Base-by-base conservation (phyloP, 305 asterid species). In the Ajuga reptans region DNA sequence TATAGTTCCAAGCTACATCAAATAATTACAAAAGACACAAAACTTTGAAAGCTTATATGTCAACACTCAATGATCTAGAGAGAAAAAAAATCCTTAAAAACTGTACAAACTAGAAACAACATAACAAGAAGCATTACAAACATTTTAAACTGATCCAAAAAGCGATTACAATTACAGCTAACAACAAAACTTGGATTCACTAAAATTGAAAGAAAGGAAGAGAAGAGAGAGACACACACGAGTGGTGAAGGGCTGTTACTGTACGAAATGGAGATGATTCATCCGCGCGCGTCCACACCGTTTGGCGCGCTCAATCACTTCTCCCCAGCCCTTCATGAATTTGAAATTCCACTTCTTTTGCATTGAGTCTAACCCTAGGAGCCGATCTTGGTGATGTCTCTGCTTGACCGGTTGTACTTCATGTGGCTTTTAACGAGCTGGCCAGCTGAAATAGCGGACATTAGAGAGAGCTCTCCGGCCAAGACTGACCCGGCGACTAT, bases 401-500 rank as follows among this genome's bases (percentile, higher is more conserved):
- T 77, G 86, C 79, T 86, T 41, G 97, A 90, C 68, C 97, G 80
- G 78, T 90, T 90, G 85, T 90, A 90, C 63, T 90, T 90, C 97
- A 90, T 84, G 87, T 90, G 97, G 64, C 97, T 90, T 69, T 76
- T 90, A 33, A 90, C 95, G 34, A 90, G 91, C 80, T 90, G 97
- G n/a, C 97, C 95, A 17, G 95, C 89, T 75, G 95, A 83, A 77
- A 90, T 87, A 71, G 97, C 97, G 0, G 97, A 86, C 95, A 90
- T 87, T 68, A 90, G 77, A 4, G 96, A 90, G 47, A 90, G 84
- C 81, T 90, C 96, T 17, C 95, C 96, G 0, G 95, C 95, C 81
- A 90, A 70, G 39, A 90, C 96, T 3, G 91, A 78, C 36, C 93
- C 95, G 1, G 93, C 91, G 31, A 87, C 88, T 0, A 90, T 73